phyloP scores from a whole-genome alignment of 2,329 filamentous ascomycete genomes.

The Penicillium sclerotiorum region DNA sequence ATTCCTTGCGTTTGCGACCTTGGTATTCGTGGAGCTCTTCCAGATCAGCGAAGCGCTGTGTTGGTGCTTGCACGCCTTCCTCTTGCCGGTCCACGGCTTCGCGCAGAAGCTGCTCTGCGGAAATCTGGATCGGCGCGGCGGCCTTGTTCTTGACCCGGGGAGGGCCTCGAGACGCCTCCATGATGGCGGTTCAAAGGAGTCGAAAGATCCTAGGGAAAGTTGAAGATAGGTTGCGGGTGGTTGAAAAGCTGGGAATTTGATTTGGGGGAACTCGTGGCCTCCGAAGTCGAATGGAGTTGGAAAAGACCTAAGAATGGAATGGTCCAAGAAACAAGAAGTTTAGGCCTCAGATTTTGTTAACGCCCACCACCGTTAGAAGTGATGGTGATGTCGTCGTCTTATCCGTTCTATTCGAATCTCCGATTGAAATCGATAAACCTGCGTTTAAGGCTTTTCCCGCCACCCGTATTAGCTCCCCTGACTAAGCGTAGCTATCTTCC shows the following conservation, averaged over 20 bases:
- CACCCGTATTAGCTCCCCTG: conserved; percentile 25
- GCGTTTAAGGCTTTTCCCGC: conserved; percentile 21
- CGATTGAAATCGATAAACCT: conserved; percentile 20
- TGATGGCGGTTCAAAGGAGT: conserved; percentile 46
- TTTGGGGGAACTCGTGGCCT: too few relatives aligned
- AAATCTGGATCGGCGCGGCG: conserved; percentile 86
- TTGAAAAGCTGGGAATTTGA: background rate
- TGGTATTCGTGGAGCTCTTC: conserved; percentile 98
- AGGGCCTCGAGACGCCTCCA: conserved; percentile 90
- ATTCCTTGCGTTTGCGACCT: conserved; percentile 92
- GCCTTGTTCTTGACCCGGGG: conserved; percentile 99
- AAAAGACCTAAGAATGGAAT: too few relatives aligned
- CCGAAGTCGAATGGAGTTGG: background rate
- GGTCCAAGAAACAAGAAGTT: too few relatives aligned
- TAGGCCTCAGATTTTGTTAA: too few relatives aligned
- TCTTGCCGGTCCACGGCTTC: conserved; percentile 98
- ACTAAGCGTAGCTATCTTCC: conserved; percentile 21
- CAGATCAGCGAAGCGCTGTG: conserved; percentile 91
- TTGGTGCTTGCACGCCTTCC: conserved; percentile 81
- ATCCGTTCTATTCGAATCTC: background rate
- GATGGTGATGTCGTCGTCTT: background rate
- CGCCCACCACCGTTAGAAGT: background rate
- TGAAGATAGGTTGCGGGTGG: too few relatives aligned
- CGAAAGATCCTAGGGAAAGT: conserved; percentile 1
- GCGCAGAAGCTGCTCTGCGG: conserved; percentile 92